phyloP scores from a whole-genome alignment of 1,284 basidiomycete species.

The Naganishia cerealis region DNA sequence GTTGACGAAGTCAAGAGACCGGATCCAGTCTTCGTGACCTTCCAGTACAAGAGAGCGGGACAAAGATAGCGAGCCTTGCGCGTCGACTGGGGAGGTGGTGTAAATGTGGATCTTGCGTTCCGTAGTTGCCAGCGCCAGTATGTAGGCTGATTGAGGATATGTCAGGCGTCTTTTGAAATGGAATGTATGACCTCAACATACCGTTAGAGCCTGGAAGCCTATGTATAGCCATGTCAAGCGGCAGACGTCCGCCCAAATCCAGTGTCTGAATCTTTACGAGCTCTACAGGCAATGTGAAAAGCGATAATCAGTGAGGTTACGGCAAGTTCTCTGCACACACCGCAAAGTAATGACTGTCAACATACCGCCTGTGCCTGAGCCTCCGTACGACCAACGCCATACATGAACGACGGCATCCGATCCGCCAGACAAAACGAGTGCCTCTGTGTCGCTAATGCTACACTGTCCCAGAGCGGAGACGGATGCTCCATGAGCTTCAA shows the following conservation, averaged over 20 bases:
- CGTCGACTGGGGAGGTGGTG: conserved; percentile 42
- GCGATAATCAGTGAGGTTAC: neutral
- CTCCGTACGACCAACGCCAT: conserved; percentile 58
- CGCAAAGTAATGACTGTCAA: neutral
- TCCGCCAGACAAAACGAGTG: conserved; percentile 66
- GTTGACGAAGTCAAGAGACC: conserved; percentile 68
- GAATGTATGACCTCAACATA: conserved; percentile 45
- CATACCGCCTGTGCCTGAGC: conserved; percentile 1
- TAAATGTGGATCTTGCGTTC: conserved; percentile 74
- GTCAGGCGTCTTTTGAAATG: neutral
- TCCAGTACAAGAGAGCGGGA: conserved; percentile 60
- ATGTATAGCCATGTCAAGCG: conserved; percentile 67
- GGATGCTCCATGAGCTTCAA: conserved; percentile 66
- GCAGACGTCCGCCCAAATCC: conserved; percentile 67
- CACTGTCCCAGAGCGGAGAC: conserved; percentile 65
- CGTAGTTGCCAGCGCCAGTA: conserved; percentile 76
- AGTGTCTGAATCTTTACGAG: conserved; percentile 59
- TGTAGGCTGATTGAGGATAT: conserved; percentile 57
- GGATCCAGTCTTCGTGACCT: conserved; percentile 93
- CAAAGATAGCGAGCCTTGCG: conserved; percentile 40
- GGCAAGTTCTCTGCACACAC: neutral
- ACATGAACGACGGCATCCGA: conserved; percentile 75
- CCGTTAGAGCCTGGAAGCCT: conserved; percentile 68
- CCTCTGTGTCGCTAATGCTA: conserved; percentile 39
- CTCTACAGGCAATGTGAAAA: neutral